phyloP scores from a whole-genome alignment of 768 basidiomycete species.

The Termitomyces sp. region DNA sequence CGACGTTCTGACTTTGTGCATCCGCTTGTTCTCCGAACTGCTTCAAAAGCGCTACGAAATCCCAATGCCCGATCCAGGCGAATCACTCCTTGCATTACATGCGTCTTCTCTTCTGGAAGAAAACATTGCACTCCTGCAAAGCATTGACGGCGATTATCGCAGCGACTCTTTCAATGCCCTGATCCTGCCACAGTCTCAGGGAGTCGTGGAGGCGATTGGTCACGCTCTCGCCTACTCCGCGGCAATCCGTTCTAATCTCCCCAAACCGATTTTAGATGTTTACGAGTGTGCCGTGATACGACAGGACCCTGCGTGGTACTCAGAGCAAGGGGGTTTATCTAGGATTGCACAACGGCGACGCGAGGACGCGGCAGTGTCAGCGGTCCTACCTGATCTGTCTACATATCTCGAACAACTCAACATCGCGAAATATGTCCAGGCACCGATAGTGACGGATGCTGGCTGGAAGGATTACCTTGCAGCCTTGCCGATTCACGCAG shows the following conservation, averaged over 20 bases:
- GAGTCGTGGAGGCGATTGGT: conserved; percentile 54
- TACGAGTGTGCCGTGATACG: conserved; percentile 49
- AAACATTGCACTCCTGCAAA: conserved; percentile 31
- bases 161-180: conserved; percentile 45
- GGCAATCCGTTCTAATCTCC: conserved; percentile 36
- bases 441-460: conserved; percentile 46
- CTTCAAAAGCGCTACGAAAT: conserved; percentile 48
- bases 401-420: conserved; percentile 35
- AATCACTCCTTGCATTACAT: conserved; percentile 51
- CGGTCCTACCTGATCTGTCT: conserved; percentile 37
- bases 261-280: conserved; percentile 45
- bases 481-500: conserved; percentile 34
- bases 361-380: conserved; percentile 39
- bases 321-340: conserved; percentile 42
- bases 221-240: conserved; percentile 58
- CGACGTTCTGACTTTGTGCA: conserved; percentile 44
- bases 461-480: conserved; percentile 42
- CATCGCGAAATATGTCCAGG: conserved; percentile 44
- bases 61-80: conserved; percentile 41
- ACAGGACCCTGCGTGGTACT: conserved; percentile 55
- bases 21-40: conserved; percentile 54
- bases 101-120: conserved; percentile 40
- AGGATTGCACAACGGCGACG: conserved; percentile 41
- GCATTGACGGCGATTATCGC: conserved; percentile 38
- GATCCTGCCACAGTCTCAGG: conserved; percentile 50